A percentile compares a stretch with the other conserved stretches of the same genome.
Evolutionary conservation across 352 stramenopile genomes (phyloP).

Genomic region (Globisporangium okanoganense): DNA sequence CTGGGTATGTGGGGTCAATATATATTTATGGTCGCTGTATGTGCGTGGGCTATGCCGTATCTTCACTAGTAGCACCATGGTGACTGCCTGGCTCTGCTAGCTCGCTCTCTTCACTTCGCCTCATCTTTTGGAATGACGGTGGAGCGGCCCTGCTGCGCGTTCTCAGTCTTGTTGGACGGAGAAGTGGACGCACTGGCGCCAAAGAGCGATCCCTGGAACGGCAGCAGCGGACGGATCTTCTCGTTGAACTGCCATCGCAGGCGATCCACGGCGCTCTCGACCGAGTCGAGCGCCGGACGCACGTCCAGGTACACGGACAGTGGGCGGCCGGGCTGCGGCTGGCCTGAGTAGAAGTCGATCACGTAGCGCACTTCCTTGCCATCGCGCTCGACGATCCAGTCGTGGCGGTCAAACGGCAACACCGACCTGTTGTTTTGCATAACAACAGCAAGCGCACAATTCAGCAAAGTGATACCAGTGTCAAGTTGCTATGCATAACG

Average conservation of each 20-base stretch:
- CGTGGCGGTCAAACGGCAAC: constrained; percentile 97
- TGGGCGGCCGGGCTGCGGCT: constrained; percentile 65
- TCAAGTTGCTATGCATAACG: too few relatives aligned
- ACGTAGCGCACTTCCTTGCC: constrained; percentile 95
- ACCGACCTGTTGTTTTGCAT: constrained; percentile 13
- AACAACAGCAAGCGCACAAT: too few relatives aligned
- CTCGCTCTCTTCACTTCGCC: background rate
- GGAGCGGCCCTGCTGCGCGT: constrained; percentile 19
- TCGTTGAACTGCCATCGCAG: constrained; percentile 80
- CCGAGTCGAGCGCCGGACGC: constrained; percentile 92
- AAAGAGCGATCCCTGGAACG: constrained; percentile 58
- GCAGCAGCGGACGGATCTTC: constrained; percentile 64
- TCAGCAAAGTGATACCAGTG: too few relatives aligned
- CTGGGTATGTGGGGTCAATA: background rate
- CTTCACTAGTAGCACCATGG: background rate
- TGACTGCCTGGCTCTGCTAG: background rate
- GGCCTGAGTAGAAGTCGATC: constrained; percentile 99
- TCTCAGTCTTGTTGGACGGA: constrained; percentile 7
- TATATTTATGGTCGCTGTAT: background rate
- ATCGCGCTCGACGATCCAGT: constrained; percentile 95
- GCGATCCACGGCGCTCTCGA: constrained; percentile 72
- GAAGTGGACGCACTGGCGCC: constrained; percentile 4
- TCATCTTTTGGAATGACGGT: constrained; percentile 24
- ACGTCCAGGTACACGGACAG: constrained; percentile 97
- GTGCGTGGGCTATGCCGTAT: background rate